A percentile compares a stretch with the other conserved stretches of the same genome.
Evolutionary conservation across 2,329 filamentous ascomycete genomes (phyloP).

Genomic region (Dothideomycetes sp.): DNA sequence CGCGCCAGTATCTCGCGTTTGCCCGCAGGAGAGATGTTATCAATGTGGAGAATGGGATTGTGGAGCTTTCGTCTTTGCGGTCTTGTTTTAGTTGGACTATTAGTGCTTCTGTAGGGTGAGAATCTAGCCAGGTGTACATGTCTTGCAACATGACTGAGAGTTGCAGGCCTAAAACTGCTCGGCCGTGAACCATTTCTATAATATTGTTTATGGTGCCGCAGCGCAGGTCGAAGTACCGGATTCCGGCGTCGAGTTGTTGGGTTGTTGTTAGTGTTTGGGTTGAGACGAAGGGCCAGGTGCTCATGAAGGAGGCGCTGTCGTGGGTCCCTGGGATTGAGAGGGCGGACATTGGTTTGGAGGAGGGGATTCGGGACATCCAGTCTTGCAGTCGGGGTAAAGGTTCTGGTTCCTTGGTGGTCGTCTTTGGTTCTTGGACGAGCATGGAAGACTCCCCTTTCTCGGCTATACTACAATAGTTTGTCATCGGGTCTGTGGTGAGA

Average conservation of each 20-base stretch:
- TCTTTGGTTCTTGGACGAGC: no score
- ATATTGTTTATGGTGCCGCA: conserved; percentile 25
- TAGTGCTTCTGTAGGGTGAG: conserved; percentile 24
- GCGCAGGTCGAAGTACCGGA: conserved; percentile 30
- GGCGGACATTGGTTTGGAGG: conserved; percentile 20
- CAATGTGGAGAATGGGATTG: conserved; percentile 30
- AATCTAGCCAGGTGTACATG: conserved; percentile 24
- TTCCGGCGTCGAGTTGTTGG: conserved; percentile 26
- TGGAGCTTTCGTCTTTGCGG: conserved; percentile 23
- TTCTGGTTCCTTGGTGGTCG: not conserved
- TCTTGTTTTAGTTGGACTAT: conserved; percentile 30
- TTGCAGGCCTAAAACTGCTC: conserved; percentile 23
- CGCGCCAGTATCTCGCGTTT: conserved; percentile 25
- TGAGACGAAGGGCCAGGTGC: conserved; percentile 26
- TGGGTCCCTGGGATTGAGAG: conserved; percentile 30
- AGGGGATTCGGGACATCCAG: conserved; percentile 24
- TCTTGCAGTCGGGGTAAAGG: conserved; percentile 3
- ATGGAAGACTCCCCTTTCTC: no score
- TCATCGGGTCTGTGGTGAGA: not conserved
- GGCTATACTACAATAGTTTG: no score
- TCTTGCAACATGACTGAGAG: conserved; percentile 21
- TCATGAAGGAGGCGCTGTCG: conserved; percentile 28
- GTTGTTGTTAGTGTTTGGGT: conserved; percentile 25
- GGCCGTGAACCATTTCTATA: conserved; percentile 29
- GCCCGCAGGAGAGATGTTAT: conserved; percentile 23